Conservation (phyloP, 768 basidiomycete genomes). For the Gymnopilus junonius region DNA sequence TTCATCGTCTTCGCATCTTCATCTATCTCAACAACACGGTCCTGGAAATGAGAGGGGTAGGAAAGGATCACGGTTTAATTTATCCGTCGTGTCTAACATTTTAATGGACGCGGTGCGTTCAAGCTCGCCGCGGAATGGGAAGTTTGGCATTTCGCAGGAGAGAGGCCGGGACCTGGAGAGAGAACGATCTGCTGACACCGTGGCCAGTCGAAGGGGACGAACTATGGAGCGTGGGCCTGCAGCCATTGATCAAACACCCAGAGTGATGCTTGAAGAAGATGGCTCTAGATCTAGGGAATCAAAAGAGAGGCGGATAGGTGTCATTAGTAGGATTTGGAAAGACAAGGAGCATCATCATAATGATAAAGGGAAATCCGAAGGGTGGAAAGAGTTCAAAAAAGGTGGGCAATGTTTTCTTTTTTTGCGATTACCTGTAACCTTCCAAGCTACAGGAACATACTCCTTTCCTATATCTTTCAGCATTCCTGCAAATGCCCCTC, state of each 20-base stretch:
- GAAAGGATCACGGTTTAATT: conserved; percentile 49
- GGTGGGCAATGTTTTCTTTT: conserved; percentile 47
- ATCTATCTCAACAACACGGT: not conserved
- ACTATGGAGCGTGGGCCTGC: conserved; percentile 32
- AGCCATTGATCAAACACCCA: not conserved
- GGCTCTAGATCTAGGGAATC: conserved; percentile 13
- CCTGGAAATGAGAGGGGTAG: conserved; percentile 11
- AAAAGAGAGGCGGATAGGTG: conserved; percentile 34
- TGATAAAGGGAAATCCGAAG: conserved; percentile 47
- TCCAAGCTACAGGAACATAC: conserved; percentile 68
- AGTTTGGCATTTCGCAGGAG: not conserved
- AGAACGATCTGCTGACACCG: conserved; percentile 21
- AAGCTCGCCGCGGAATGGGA: conserved; percentile 38
- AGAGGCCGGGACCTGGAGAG: not conserved
- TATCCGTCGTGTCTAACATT: conserved; percentile 54
- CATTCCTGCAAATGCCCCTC: conserved; percentile 80
- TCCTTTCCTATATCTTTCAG: conserved; percentile 93
- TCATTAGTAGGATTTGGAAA: conserved; percentile 42
- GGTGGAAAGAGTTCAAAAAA: conserved; percentile 89
- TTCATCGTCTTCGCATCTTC: not conserved
- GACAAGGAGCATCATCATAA: conserved; percentile 40
- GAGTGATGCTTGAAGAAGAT: conserved; percentile 10
- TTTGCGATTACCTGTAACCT: not conserved
- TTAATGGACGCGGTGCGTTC: conserved; percentile 56
- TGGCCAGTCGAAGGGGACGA: conserved; percentile 31